Evolutionary conservation across 805 yeast genomes (phyloP), one percentile per base, ranked within the genome.

Genomic region (Vanderwaltozyma verrucispora): DNA sequence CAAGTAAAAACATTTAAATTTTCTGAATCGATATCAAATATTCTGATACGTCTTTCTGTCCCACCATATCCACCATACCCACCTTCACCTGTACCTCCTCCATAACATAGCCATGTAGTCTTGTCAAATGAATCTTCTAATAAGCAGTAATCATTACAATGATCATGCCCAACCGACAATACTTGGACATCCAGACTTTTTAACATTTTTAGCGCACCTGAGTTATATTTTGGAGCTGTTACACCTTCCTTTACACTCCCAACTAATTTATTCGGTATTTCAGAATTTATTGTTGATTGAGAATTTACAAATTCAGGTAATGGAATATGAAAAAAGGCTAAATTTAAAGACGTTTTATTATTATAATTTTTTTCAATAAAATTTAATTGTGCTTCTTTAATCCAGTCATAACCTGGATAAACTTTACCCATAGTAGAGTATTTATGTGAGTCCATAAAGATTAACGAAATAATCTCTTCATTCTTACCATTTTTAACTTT

Each of bases 291-390:
- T 11, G 60, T 41, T 0, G 60, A 53, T 7, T 57, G 43, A 17
- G 64, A 37, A 42, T 80, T 69, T 40, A 75, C 62, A 56, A 75
- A 88, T 57, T 92, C 97, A 1, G 95, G 92, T 14, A 88, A 47
- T 0, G 98, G 98, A 23, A 92, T 88, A 54, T 92, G 98, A 69
- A 88, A 83, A 50, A 92, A 89, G 1, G 94, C 95, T 86, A 92
- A 77, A 11, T 32, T 30, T 30, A 30, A 23, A 2, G 32, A 29
- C 4, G 41, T 30, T 14, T 59, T 14, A 64, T 60, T 47, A 14
- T 53, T 48, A 35, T 51, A 54, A 34, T 60, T 48, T 37, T 63
- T 51, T 38, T 67, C 64, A 18, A 84, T 44, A 63, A 72, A 81
- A 4, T 70, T 67, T 46, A 82, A 63, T 57, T 86, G 95, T 17